Conservation (phyloP, 192 early-diverging fungal species). For the Entomortierella parvispora region DNA sequence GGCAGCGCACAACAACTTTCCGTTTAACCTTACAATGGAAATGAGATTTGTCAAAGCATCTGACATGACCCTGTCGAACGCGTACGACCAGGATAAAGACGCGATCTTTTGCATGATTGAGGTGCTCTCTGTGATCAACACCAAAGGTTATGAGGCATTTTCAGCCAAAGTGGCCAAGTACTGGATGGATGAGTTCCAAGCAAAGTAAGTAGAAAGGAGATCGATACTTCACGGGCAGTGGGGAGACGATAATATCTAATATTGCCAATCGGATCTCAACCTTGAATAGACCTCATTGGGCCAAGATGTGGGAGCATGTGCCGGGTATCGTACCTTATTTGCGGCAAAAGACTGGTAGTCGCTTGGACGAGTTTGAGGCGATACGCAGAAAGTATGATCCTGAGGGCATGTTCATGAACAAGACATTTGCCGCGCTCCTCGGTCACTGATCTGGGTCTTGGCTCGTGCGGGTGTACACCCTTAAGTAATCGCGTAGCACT, state of each 20-base stretch:
- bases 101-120: constrained; percentile 39
- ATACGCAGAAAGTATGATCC: constrained; percentile 42
- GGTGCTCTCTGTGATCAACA: constrained; percentile 21
- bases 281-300: constrained; percentile 41
- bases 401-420: constrained; percentile 30
- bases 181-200: constrained; percentile 47
- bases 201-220: constrained; percentile 16
- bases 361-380: constrained; percentile 21
- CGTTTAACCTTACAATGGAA: constrained; percentile 27
- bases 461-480: too few relatives aligned
- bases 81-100: constrained; percentile 47
- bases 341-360: background rate
- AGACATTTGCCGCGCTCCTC: constrained; percentile 4
- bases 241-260: background rate
- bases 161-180: constrained; percentile 25
- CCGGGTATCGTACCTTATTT: constrained; percentile 29
- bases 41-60: constrained; percentile 50
- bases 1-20: constrained; percentile 12
- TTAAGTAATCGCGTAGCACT: too few relatives aligned
- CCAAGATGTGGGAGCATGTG: constrained; percentile 34
- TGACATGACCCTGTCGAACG: constrained; percentile 12
- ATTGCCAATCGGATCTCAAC: background rate
- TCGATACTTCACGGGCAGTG: background rate
- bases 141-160: constrained; percentile 34
- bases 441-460: too few relatives aligned